Conservation (phyloP, 495 filamentous ascomycete genomes). For the Rusavskia elegans region DNA sequence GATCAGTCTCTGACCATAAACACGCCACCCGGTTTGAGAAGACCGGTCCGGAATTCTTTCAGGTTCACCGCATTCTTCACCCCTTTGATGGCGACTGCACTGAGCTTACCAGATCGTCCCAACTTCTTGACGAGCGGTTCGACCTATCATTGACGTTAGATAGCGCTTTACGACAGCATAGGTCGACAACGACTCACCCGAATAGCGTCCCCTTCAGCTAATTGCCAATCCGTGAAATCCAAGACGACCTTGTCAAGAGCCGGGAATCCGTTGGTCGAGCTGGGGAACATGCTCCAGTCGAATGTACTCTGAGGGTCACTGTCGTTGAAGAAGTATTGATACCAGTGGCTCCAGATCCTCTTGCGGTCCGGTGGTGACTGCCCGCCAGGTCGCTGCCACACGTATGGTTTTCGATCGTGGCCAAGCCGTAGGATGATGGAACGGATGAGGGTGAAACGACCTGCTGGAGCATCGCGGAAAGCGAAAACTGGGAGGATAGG, state of each 20-base stretch:
- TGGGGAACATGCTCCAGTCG: not conserved
- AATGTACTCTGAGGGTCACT: not conserved
- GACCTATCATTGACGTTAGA: not conserved
- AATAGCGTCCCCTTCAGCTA: not conserved
- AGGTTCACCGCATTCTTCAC: not conserved
- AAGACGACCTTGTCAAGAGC: not conserved
- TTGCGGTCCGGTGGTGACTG: not conserved
- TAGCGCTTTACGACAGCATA: not conserved
- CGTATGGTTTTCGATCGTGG: not conserved
- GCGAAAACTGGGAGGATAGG: not conserved
- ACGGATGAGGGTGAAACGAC: not conserved
- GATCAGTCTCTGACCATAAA: not conserved
- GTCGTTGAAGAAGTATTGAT: not conserved
- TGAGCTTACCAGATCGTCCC: not conserved
- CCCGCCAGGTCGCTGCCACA: not conserved
- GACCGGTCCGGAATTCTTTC: not conserved
- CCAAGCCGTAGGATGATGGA: not conserved
- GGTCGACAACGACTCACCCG: not conserved
- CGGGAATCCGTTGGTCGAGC: not conserved
- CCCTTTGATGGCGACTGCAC: not conserved
- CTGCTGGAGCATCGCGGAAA: not conserved
- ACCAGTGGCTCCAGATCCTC: not conserved
- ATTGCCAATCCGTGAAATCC: slow-evolving; percentile 3
- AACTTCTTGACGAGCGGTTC: not conserved
- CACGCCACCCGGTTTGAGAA: not conserved